Percentiles rank a stretch among this genome's conserved stretches.
Conservation (phyloP, 495 filamentous ascomycete genomes). For the Durotheca rogersii region DNA sequence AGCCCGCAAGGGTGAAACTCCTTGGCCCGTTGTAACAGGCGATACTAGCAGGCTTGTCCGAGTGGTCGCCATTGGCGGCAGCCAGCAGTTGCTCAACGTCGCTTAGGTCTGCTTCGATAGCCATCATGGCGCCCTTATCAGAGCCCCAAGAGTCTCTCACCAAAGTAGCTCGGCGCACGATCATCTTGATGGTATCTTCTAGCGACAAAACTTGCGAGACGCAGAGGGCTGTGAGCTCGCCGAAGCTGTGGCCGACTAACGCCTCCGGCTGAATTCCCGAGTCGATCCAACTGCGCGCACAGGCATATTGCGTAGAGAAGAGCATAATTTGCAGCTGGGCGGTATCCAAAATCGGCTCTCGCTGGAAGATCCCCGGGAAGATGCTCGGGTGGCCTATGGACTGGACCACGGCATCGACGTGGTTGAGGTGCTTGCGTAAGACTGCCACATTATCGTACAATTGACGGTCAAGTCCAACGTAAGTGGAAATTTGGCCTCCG, state of each 20-base stretch:
- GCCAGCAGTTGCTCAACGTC: conserved; percentile 25
- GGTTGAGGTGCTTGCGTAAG: conserved; percentile 40
- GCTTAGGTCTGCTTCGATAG: conserved; percentile 40
- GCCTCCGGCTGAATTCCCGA: conserved; percentile 38
- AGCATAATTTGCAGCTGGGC: conserved; percentile 46
- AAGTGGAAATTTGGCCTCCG: conserved; percentile 48
- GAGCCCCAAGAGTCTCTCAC: conserved; percentile 40
- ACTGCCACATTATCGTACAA: conserved; percentile 36
- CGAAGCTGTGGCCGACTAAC: conserved; percentile 55
- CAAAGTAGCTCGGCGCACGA: conserved; percentile 43
- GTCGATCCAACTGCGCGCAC: conserved; percentile 51
- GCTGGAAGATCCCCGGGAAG: conserved; percentile 48
- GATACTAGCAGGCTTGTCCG: conserved; percentile 32
- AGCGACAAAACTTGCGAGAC: conserved; percentile 43
- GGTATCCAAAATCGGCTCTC: conserved; percentile 33
- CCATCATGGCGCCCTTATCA: conserved; percentile 49
- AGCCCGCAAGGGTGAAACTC: conserved; percentile 50
- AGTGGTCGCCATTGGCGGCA: conserved; percentile 11
- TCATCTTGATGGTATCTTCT: conserved; percentile 39
- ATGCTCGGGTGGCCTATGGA: conserved; percentile 36
- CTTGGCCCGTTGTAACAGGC: conserved; percentile 56
- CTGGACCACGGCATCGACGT: conserved; percentile 25
- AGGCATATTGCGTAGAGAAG: conserved; percentile 51
- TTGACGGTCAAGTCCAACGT: conserved; percentile 36
- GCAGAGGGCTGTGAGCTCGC: conserved; percentile 50